Percentiles rank a stretch among this genome's conserved stretches.
Conservation (phyloP, 1,284 basidiomycete genomes). For the Pisolithus thermaeus region DNA sequence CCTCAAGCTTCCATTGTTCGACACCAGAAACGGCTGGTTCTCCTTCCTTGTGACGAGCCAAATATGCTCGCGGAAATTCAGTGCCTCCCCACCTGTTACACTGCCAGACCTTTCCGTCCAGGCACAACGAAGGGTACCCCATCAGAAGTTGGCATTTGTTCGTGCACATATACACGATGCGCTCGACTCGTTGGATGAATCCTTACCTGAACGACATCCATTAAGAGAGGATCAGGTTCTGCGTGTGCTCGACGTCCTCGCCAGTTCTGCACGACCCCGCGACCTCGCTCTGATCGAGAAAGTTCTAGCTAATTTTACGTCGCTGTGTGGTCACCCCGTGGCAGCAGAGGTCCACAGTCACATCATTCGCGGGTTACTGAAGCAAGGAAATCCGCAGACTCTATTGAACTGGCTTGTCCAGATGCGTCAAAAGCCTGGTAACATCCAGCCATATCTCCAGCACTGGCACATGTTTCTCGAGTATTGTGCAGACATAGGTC, state of each 20-base stretch:
- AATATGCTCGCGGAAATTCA: constrained; percentile 16
- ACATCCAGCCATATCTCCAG: constrained; percentile 39
- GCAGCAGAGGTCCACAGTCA: constrained; percentile 38
- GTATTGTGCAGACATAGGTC: constrained; percentile 33
- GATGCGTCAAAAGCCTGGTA: constrained; percentile 44
- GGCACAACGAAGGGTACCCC: constrained; percentile 10
- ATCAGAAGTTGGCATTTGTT: constrained; percentile 15
- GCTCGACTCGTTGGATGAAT: constrained; percentile 24
- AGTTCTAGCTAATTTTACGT: constrained; percentile 42
- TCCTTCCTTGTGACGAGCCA: constrained; percentile 10
- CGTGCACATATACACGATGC: constrained; percentile 26
- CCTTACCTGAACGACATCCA: constrained; percentile 6
- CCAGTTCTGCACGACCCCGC: constrained; percentile 39
- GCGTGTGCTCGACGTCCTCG: constrained; percentile 35
- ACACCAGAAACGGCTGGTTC: background rate
- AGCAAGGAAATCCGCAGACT: constrained; percentile 36
- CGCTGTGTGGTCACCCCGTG: constrained; percentile 38
- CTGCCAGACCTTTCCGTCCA: background rate
- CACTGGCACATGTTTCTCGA: constrained; percentile 52
- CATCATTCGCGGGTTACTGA: constrained; percentile 42
- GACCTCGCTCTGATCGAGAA: constrained; percentile 46
- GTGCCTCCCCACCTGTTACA: constrained; percentile 7
- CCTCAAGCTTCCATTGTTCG: background rate
- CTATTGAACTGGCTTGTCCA: constrained; percentile 43
- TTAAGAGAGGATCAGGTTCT: constrained; percentile 14